Conservation (phyloP, 805 yeast genomes). For the Candida loeiensis region DNA sequence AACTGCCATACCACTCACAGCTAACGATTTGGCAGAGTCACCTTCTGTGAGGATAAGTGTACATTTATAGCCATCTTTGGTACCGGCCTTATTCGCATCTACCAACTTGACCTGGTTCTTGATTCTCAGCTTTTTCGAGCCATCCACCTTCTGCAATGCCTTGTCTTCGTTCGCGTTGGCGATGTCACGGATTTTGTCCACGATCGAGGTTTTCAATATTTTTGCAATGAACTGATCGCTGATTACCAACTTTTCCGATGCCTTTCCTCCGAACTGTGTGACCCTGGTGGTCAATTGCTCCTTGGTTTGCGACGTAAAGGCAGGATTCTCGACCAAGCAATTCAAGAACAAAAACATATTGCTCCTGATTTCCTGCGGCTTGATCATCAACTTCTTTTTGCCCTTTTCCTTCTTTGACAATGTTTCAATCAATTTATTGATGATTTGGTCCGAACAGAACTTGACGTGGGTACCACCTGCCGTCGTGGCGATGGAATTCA, state of each 20-base stretch:
- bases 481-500: constrained; percentile 95
- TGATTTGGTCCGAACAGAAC: constrained; percentile 78
- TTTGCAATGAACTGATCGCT: constrained; percentile 73
- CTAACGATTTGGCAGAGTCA: constrained; percentile 89
- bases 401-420: constrained; percentile 63
- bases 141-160: constrained; percentile 85
- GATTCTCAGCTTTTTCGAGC: constrained; percentile 75
- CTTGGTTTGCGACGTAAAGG: constrained; percentile 95
- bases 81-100: constrained; percentile 96
- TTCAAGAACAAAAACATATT: constrained; percentile 89
- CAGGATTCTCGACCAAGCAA: constrained; percentile 92
- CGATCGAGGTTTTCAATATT: constrained; percentile 59
- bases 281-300: constrained; percentile 90
- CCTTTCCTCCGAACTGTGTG: constrained; percentile 81
- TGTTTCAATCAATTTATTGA: constrained; percentile 67
- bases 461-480: constrained; percentile 96
- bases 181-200: constrained; percentile 75
- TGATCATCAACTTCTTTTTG: constrained; percentile 63
- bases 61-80: constrained; percentile 86
- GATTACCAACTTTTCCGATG: constrained; percentile 52
- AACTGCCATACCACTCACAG: constrained; percentile 89
- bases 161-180: constrained; percentile 87
- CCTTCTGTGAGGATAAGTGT: constrained; percentile 95
- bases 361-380: constrained; percentile 84
- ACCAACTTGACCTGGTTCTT: constrained; percentile 87